phyloP scores from a whole-genome alignment of 257 asterid genomes.

The Nicotiana paniculata region DNA sequence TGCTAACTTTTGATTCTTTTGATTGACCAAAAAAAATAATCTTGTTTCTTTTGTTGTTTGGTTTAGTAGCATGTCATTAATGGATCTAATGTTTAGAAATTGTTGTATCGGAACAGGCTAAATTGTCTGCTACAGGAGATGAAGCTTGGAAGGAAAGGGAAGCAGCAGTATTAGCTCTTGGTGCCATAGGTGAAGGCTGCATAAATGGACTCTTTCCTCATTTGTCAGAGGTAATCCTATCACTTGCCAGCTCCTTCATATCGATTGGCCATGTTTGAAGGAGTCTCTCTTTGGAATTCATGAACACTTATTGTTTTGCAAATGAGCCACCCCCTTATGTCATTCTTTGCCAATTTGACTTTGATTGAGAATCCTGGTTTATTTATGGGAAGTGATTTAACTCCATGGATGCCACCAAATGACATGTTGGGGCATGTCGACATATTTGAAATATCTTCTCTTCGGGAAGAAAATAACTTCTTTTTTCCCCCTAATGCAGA shows the following conservation, averaged over 20 bases:
- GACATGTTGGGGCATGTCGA: neutral
- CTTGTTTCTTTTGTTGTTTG: neutral
- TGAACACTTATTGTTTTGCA: neutral
- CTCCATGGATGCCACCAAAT: neutral
- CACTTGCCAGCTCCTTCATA: neutral
- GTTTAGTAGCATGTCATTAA: neutral
- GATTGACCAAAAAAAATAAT: no score
- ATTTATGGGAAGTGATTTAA: neutral
- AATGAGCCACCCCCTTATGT: neutral
- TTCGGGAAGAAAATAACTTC: neutral
- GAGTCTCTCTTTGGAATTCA: neutral
- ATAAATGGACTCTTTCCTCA: conserved; percentile 88
- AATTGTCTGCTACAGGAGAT: conserved; percentile 63
- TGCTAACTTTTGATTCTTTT: neutral
- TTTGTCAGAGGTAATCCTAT: conserved; percentile 56
- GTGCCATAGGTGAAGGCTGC: conserved; percentile 99
- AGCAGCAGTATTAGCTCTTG: conserved; percentile 95
- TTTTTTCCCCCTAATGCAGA: conserved; percentile 39
- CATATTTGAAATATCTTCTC: neutral
- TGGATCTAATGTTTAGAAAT: neutral
- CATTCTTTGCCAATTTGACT: neutral
- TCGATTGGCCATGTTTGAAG: neutral
- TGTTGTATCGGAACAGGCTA: conserved; percentile 44
- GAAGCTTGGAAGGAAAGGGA: conserved; percentile 97
- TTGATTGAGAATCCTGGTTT: neutral